Conservation (phyloP, 2,329 filamentous ascomycete species). For the Orbilia blumenaviensis region DNA sequence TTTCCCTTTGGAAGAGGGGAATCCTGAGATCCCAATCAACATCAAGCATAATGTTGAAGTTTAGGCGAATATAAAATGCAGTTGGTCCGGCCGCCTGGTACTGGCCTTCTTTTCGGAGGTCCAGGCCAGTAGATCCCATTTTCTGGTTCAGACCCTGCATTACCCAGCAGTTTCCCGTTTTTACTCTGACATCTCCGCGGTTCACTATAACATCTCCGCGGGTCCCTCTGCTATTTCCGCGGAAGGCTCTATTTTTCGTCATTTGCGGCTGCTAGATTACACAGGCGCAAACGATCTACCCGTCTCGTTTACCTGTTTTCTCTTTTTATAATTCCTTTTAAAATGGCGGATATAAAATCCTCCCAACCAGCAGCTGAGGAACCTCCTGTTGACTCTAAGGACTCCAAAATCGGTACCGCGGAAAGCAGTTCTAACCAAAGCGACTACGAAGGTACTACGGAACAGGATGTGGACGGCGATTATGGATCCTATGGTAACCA, state of each 20-base stretch:
- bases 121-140: slow-evolving; percentile 32
- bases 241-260: background rate
- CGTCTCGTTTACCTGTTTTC: background rate
- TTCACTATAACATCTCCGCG: slow-evolving; percentile 4
- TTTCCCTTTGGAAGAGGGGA: background rate
- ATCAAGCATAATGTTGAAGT: background rate
- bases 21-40: background rate
- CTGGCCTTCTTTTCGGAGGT: slow-evolving; percentile 1
- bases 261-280: background rate
- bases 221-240: background rate
- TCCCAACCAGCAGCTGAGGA: slow-evolving; percentile 14
- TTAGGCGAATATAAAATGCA: slow-evolving; percentile 29
- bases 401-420: background rate
- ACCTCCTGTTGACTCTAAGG: slow-evolving; percentile 36
- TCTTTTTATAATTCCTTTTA: background rate
- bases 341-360: slow-evolving; percentile 42
- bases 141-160: slow-evolving; percentile 41
- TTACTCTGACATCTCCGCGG: slow-evolving; percentile 28
- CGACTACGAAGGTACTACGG: slow-evolving; percentile 24
- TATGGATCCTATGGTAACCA: slow-evolving; percentile 61
- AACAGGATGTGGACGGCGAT: slow-evolving; percentile 52
- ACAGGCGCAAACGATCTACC: background rate
- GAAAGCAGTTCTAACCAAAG: slow-evolving; percentile 35
- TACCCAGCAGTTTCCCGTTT: slow-evolving; percentile 8
- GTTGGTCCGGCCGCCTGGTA: slow-evolving; percentile 8